Conservation (phyloP, 805 yeast genomes). For the Brettanomyces bruxellensis region DNA sequence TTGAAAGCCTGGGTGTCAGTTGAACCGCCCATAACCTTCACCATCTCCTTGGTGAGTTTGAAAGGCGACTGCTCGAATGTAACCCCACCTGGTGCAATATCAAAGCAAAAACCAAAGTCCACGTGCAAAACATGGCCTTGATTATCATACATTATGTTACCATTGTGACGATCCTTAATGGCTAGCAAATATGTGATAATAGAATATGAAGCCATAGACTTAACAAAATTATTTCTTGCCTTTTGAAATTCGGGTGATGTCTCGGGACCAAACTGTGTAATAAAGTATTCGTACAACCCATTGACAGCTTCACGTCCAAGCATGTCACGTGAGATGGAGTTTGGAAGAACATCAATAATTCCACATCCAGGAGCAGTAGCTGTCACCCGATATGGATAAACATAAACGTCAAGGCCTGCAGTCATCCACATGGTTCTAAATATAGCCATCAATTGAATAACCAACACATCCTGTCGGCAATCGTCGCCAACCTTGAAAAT, state of each 20-base stretch:
- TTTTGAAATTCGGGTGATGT: constrained; percentile 79
- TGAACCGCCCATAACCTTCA: constrained; percentile 90
- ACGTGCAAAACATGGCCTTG: constrained; percentile 93
- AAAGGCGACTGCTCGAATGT: constrained; percentile 98
- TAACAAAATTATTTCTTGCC: constrained; percentile 87
- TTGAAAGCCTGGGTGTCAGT: constrained; percentile 74
- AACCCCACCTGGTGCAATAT: constrained; percentile 98
- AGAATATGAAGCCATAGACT: constrained; percentile 91
- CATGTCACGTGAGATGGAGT: constrained; percentile 95
- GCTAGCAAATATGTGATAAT: constrained; percentile 84
- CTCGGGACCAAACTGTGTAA: constrained; percentile 92
- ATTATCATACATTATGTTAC: constrained; percentile 93
- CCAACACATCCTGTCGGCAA: constrained; percentile 94
- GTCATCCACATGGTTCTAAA: constrained; percentile 86
- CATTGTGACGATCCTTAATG: constrained; percentile 96
- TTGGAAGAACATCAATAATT: constrained; percentile 94
- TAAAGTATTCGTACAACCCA: constrained; percentile 87
- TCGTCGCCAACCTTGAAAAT: constrained; percentile 99
- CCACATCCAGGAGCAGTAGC: constrained; percentile 99
- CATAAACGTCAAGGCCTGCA: constrained; percentile 82
- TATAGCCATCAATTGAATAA: constrained; percentile 82
- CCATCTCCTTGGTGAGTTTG: constrained; percentile 94
- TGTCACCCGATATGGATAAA: constrained; percentile 90
- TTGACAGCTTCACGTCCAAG: constrained; percentile 97
- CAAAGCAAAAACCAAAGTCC: constrained; percentile 98